Evolutionary conservation across 352 stramenopile genomes (phyloP).

Genomic region (Phytophthora cactorum): DNA sequence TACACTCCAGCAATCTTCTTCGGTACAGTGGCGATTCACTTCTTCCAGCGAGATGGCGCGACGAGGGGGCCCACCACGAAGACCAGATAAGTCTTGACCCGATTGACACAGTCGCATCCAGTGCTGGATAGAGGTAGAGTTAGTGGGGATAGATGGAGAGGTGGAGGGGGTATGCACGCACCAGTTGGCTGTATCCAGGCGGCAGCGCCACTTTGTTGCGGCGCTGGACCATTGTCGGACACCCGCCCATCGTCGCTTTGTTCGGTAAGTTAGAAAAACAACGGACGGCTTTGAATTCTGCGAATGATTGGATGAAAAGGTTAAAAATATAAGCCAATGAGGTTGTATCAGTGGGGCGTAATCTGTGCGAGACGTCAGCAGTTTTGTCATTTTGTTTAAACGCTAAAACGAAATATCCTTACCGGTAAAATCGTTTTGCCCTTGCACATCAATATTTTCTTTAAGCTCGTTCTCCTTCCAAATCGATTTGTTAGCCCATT

Average conservation of each 20-base stretch:
- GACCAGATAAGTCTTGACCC: constrained; percentile 87
- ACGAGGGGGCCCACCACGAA: constrained; percentile 59
- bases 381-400: no score
- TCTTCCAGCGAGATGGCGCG: constrained; percentile 84
- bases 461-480: no score
- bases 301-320: neutral
- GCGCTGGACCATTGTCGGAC: constrained; percentile 65
- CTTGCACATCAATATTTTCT: no score
- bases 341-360: neutral
- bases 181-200: constrained; percentile 93
- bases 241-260: constrained; percentile 41
- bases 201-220: constrained; percentile 84
- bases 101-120: constrained; percentile 92
- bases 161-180: constrained; percentile 24
- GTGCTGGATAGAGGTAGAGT: constrained; percentile 60
- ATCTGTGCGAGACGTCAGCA: no score
- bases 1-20: constrained; percentile 95
- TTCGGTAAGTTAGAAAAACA: neutral
- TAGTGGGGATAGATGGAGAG: neutral
- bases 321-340: neutral
- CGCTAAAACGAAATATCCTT: no score
- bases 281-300: neutral
- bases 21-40: constrained; percentile 84
- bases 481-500: no score
- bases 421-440: no score